phyloP scores from a whole-genome alignment of 1,284 basidiomycete species.

The Golubevia sp. region DNA sequence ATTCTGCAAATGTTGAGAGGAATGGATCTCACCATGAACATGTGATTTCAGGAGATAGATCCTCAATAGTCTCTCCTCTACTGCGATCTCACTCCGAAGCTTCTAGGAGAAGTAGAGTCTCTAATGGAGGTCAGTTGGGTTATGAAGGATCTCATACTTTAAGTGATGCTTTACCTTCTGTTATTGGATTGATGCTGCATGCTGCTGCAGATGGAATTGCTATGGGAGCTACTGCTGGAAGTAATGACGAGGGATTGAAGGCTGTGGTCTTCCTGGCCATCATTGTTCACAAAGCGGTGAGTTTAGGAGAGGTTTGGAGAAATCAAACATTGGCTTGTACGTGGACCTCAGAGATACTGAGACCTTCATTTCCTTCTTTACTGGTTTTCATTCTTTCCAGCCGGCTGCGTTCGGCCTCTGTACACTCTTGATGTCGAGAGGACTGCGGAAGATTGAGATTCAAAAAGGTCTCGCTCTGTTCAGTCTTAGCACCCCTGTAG shows the following conservation, averaged over 20 bases:
- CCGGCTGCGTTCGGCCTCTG: constrained; percentile 53
- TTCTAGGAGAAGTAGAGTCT: not conserved
- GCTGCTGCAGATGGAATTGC: constrained; percentile 54
- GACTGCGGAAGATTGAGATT: constrained; percentile 25
- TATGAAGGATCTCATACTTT: constrained; percentile 7
- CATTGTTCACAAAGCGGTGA: constrained; percentile 54
- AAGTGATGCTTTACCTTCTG: constrained; percentile 31
- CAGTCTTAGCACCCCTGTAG: constrained; percentile 36
- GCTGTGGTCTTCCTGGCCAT: constrained; percentile 49
- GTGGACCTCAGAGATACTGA: no score
- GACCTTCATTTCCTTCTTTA: not conserved
- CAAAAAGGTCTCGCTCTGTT: constrained; percentile 39
- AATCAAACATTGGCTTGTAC: no score
- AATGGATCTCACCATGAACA: no score
- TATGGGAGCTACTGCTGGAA: constrained; percentile 46
- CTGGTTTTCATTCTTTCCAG: not conserved
- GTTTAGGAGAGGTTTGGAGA: no score
- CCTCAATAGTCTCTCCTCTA: not conserved
- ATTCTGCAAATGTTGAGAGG: no score
- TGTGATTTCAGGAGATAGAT: not conserved
- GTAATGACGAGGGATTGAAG: constrained; percentile 34
- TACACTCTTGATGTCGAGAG: constrained; percentile 47
- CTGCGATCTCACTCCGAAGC: not conserved
- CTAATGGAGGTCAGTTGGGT: not conserved
- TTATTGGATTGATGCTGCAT: constrained; percentile 51